Evolutionary conservation across 1,284 basidiomycete genomes (phyloP).

Genomic region (Microbotryum violaceum): DNA sequence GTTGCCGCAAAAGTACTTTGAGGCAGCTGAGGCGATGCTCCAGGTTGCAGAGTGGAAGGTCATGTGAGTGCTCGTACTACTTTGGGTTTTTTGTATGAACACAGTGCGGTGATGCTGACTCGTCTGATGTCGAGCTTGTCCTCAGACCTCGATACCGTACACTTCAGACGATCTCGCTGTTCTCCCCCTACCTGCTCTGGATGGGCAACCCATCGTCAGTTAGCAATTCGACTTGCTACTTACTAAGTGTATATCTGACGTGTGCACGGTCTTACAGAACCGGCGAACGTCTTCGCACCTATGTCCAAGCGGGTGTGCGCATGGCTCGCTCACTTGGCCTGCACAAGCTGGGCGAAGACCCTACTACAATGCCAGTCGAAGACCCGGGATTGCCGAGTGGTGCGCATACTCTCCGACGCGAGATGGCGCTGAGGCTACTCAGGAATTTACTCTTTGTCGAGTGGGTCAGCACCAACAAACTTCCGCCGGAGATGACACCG

Average conservation of each 20-base stretch:
- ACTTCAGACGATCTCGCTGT: slow-evolving; percentile 16
- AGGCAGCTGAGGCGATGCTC: slow-evolving; percentile 15
- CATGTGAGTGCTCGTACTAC: not conserved
- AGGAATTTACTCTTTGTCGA: slow-evolving; percentile 19
- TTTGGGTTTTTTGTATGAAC: too few relatives aligned
- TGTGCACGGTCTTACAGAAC: not conserved
- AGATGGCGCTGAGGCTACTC: slow-evolving; percentile 22
- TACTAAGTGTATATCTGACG: too few relatives aligned
- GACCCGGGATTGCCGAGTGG: slow-evolving; percentile 23
- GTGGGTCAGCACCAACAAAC: slow-evolving; percentile 2
- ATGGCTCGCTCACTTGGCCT: slow-evolving; percentile 18
- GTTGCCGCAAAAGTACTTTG: slow-evolving; percentile 14
- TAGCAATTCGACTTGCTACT: not conserved
- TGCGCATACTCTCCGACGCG: slow-evolving; percentile 10
- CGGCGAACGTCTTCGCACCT: slow-evolving; percentile 5
- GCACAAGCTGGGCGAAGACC: slow-evolving; percentile 27
- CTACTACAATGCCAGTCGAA: slow-evolving; percentile 18
- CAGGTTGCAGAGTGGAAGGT: slow-evolving; percentile 27
- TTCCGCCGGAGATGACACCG: slow-evolving; percentile 4
- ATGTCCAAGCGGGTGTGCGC: slow-evolving; percentile 5
- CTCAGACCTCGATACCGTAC: slow-evolving; percentile 14
- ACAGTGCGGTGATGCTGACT: not conserved
- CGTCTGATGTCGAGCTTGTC: not conserved
- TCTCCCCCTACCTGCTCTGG: slow-evolving; percentile 8
- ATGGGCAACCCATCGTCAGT: slow-evolving; percentile 8